Percentiles rank a stretch among this genome's conserved stretches.
phyloP scores from a whole-genome alignment of 306 rosid genomes.

The Rosa multiflora region DNA sequence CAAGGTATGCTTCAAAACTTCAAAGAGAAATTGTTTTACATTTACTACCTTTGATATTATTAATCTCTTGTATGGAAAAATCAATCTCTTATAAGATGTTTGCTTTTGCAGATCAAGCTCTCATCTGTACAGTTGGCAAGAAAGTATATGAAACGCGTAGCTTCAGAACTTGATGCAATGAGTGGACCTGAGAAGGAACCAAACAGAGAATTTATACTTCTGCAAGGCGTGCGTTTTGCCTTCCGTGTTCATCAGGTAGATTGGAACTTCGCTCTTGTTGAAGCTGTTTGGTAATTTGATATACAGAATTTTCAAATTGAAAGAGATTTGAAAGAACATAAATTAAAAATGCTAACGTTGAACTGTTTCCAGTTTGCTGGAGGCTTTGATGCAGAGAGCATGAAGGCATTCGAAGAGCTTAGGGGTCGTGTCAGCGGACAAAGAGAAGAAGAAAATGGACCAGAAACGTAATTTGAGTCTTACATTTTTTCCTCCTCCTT shows the following conservation, averaged over 20 bases:
- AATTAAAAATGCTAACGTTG: conserved; percentile 2
- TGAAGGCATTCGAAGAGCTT: conserved; percentile 93
- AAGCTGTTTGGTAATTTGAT: background rate
- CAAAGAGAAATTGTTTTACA: background rate
- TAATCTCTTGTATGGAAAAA: background rate
- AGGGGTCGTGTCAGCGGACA: conserved; percentile 59
- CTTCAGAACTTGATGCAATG: conserved; percentile 77
- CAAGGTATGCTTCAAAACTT: conserved; percentile 57
- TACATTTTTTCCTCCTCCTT: background rate
- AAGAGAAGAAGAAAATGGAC: conserved; percentile 47
- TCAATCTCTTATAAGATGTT: background rate
- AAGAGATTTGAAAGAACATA: background rate
- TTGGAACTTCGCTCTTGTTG: background rate
- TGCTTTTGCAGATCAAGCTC: conserved; percentile 71
- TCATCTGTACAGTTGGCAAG: conserved; percentile 89
- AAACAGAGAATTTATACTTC: conserved; percentile 66
- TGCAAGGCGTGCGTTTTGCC: conserved; percentile 94
- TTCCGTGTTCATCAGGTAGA: conserved; percentile 94
- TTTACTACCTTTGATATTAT: background rate
- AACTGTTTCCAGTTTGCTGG: conserved; percentile 80
- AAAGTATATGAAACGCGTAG: conserved; percentile 91
- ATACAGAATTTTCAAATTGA: background rate
- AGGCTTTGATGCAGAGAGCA: conserved; percentile 89
- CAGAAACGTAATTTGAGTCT: conserved; percentile 26
- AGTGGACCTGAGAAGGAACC: conserved; percentile 87